Conservation (phyloP, 305 asterid species). For the Fraxinus latifolia region DNA sequence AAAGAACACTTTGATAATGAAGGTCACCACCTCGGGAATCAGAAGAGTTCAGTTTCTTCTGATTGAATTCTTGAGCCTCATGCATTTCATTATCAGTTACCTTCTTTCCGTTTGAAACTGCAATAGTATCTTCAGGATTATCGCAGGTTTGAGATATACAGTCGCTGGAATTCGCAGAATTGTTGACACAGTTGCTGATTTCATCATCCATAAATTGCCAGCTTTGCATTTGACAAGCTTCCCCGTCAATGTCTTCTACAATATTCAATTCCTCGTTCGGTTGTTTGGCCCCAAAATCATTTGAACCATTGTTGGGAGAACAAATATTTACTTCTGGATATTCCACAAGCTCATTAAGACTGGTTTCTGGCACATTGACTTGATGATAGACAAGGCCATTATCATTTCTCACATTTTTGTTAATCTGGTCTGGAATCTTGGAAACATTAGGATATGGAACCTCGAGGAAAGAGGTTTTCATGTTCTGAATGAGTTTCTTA, state of each 20-base stretch:
- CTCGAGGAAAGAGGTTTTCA: constrained; percentile 48
- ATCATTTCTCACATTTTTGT: constrained; percentile 23
- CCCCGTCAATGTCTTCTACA: constrained; percentile 49
- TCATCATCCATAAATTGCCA: constrained; percentile 63
- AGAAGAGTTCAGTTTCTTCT: constrained; percentile 26
- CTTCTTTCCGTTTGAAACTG: constrained; percentile 32
- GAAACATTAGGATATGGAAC: constrained; percentile 32
- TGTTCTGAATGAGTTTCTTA: constrained; percentile 49
- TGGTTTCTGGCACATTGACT: constrained; percentile 28
- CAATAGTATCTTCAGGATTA: constrained; percentile 36
- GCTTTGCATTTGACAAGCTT: constrained; percentile 57
- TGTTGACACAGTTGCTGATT: constrained; percentile 51
- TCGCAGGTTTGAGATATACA: constrained; percentile 57
- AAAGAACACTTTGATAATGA: constrained; percentile 70
- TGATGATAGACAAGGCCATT: constrained; percentile 12
- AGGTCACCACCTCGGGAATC: constrained; percentile 40
- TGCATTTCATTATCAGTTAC: constrained; percentile 18
- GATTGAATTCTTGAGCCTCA: constrained; percentile 45
- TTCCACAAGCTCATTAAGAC: constrained; percentile 41
- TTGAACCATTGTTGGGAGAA: constrained; percentile 50
- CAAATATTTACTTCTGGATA: constrained; percentile 32
- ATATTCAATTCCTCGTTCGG: constrained; percentile 51
- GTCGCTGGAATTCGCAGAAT: constrained; percentile 66
- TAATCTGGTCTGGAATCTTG: constrained; percentile 33
- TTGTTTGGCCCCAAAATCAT: constrained; percentile 50